These are phyloP conservation scores for Lipomyces yamadae DNA, from an alignment of 805 yeast species.

Conservation along the genomic window DNA sequence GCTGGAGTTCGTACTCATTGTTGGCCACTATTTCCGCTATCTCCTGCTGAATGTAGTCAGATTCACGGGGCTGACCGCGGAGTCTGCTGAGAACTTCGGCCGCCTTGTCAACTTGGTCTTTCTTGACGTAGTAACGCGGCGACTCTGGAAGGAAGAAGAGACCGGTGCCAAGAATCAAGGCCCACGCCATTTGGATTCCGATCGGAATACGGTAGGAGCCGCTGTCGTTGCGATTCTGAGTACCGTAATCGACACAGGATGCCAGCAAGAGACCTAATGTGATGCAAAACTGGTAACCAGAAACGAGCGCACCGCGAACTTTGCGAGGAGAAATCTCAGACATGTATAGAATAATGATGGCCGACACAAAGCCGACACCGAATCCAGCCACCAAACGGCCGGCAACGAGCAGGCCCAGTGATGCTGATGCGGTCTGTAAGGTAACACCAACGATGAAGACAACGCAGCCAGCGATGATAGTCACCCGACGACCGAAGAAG, in stretches of 20 bases:
- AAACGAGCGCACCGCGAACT: constrained; percentile 77
- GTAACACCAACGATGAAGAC: constrained; percentile 82
- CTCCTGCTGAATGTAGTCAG: constrained; percentile 54
- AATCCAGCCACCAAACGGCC: constrained; percentile 71
- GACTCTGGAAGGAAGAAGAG: constrained; percentile 73
- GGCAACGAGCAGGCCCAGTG: constrained; percentile 77
- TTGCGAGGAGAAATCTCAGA: constrained; percentile 79
- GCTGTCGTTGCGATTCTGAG: constrained; percentile 56
- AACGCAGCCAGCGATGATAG: constrained; percentile 71
- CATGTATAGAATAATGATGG: constrained; percentile 75
- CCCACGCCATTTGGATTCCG: constrained; percentile 73
- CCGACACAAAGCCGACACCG: constrained; percentile 77
- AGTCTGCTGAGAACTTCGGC: constrained; percentile 58
- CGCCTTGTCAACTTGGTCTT: constrained; percentile 62
- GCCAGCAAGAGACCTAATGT: constrained; percentile 78
- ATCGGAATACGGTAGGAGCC: constrained; percentile 77
- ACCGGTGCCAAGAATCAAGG: constrained; percentile 64
- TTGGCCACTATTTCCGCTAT: constrained; percentile 56
- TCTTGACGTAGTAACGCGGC: constrained; percentile 70
- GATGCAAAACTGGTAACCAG: constrained; percentile 74
- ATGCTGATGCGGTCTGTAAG: constrained; percentile 76
- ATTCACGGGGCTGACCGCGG: constrained; percentile 48
- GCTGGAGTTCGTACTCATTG: constrained; percentile 51
- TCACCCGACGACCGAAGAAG: constrained; percentile 77
- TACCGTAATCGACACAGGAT: constrained; percentile 71